Percentiles rank a stretch among this genome's conserved stretches.
phyloP scores from a whole-genome alignment of 2,329 filamentous ascomycete genomes.

The Calonectria hawksworthii region DNA sequence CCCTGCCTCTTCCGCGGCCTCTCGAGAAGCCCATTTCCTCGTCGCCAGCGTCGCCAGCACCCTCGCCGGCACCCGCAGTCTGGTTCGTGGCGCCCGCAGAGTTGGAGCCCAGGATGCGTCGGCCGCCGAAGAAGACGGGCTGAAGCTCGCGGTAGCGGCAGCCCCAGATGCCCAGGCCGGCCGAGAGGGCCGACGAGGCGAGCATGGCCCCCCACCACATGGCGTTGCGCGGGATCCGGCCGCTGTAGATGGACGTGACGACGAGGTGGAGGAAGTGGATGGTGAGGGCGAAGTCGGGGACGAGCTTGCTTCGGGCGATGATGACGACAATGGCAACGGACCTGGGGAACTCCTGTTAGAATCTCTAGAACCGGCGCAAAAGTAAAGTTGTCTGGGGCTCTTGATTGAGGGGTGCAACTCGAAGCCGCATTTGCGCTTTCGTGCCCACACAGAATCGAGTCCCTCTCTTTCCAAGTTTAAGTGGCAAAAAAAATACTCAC shows the following conservation, averaged over 20 bases:
- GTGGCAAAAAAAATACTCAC: constrained; percentile 49
- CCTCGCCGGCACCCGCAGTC: constrained; percentile 46
- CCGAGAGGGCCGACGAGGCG: constrained; percentile 59
- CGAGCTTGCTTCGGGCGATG: constrained; percentile 90
- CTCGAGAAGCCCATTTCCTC: constrained; percentile 66
- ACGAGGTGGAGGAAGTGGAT: constrained; percentile 87
- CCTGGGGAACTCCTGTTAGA: constrained; percentile 61
- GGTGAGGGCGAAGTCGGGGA: constrained; percentile 94
- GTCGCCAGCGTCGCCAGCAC: constrained; percentile 47
- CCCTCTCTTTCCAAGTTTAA: neutral
- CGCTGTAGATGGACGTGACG: constrained; percentile 83
- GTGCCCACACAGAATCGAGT: neutral
- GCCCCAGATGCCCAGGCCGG: constrained; percentile 85
- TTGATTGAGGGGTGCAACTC: neutral
- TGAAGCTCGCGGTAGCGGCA: constrained; percentile 91
- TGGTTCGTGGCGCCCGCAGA: constrained; percentile 67
- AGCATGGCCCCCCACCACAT: constrained; percentile 86
- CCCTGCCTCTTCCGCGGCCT: constrained; percentile 66
- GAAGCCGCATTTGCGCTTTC: neutral
- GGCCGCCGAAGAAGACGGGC: constrained; percentile 88
- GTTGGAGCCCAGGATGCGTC: constrained; percentile 52
- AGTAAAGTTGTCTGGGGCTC: neutral
- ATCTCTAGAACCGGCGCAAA: neutral
- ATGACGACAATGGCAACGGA: constrained; percentile 86
- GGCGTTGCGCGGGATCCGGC: constrained; percentile 79